These are phyloP conservation scores for Pelargonium australe DNA, from an alignment of 441 rosid genomes.

Conservation along the genomic window DNA sequence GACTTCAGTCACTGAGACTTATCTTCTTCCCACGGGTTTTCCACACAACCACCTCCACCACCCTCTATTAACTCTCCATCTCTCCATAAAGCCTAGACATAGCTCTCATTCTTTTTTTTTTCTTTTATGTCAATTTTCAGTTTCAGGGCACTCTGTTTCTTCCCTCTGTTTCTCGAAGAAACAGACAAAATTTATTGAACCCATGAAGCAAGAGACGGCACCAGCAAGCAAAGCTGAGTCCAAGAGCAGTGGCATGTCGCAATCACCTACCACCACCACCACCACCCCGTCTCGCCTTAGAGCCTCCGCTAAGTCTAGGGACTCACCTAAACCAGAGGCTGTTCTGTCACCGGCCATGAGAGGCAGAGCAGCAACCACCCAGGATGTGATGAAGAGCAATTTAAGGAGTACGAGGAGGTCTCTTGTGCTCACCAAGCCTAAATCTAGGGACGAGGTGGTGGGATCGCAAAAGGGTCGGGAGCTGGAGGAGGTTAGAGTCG, in stretches of 20 bases:
- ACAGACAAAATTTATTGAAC: neutral
- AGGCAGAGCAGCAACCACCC: conserved; percentile 37
- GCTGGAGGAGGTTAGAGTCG: conserved; percentile 21
- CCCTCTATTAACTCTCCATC: no score
- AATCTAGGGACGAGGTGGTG: conserved; percentile 37
- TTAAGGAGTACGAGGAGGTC: conserved; percentile 36
- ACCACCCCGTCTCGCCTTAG: conserved; percentile 40
- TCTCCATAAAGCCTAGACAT: no score
- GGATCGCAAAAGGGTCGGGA: conserved; percentile 38
- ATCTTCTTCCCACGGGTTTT: no score
- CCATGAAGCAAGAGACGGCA: conserved; percentile 7
- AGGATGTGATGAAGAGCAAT: conserved; percentile 33
- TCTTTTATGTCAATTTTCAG: neutral
- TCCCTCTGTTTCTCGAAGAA: neutral
- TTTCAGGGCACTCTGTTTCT: neutral
- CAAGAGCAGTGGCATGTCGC: conserved; percentile 20
- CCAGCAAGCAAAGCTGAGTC: conserved; percentile 18
- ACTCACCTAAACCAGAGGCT: conserved; percentile 24
- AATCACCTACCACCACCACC: conserved; percentile 8
- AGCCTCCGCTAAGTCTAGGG: conserved; percentile 36
- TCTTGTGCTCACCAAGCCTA: conserved; percentile 34
- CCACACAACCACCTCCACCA: no score
- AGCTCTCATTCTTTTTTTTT: no score
- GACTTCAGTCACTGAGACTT: neutral
- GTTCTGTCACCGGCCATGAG: conserved; percentile 16